A percentile compares a stretch with the other conserved stretches of the same genome.
phyloP scores from a whole-genome alignment of 1,139 yeast genomes.

The Arxiozyma heterogenica region DNA sequence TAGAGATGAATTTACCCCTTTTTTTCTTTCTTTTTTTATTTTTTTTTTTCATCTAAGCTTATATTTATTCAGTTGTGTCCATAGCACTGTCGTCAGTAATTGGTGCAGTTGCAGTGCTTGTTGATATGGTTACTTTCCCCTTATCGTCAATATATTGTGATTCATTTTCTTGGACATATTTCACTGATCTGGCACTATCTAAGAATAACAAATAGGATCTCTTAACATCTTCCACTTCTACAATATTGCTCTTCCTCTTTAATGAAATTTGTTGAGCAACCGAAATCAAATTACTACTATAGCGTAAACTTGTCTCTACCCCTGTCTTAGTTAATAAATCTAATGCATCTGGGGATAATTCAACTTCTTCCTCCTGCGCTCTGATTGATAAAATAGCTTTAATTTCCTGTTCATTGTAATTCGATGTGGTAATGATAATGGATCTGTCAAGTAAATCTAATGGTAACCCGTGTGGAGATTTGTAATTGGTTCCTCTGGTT shows the following conservation, averaged over 20 bases:
- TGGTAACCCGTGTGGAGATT: conserved; percentile 95
- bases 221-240: conserved; percentile 78
- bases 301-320: conserved; percentile 82
- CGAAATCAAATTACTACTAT: conserved; percentile 83
- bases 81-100: conserved; percentile 17
- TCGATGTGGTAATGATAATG: conserved; percentile 78
- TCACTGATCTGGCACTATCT: conserved; percentile 82
- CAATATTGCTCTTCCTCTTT: conserved; percentile 63
- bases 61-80: conserved; percentile 27
- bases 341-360: conserved; percentile 71
- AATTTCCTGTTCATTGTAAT: conserved; percentile 74
- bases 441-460: conserved; percentile 89
- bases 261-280: conserved; percentile 79
- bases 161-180: conserved; percentile 60
- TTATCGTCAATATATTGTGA: conserved; percentile 63
- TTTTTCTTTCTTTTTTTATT: conserved; percentile 2
- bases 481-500: conserved; percentile 88
- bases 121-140: conserved; percentile 52
- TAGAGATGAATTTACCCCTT: background rate
- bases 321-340: conserved; percentile 89
- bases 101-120: conserved; percentile 8
- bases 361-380: conserved; percentile 95
- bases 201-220: conserved; percentile 80
- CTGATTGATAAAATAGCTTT: conserved; percentile 78
- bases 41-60: conserved; percentile 1